Percentiles rank a stretch among this genome's conserved stretches.
Evolutionary conservation across 345 rosid genomes (phyloP).

Genomic region (Gossypium turneri): DNA sequence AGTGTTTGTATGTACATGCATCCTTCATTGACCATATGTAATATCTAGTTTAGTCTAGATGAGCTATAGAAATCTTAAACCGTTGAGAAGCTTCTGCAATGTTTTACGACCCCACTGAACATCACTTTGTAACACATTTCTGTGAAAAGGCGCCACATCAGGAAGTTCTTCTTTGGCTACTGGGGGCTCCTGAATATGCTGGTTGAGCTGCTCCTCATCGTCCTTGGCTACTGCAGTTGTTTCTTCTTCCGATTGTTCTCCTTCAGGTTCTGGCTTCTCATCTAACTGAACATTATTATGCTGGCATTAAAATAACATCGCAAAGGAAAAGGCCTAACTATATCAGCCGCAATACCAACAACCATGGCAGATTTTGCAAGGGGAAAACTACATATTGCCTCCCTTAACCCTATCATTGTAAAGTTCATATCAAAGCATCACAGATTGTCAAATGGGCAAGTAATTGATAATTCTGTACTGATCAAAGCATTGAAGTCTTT

Average conservation of each 20-base stretch:
- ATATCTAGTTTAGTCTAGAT: neutral
- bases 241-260: constrained; percentile 16
- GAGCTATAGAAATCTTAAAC: constrained; percentile 43
- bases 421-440: neutral
- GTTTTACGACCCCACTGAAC: constrained; percentile 65
- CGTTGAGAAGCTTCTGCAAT: constrained; percentile 48
- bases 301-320: constrained; percentile 1
- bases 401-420: neutral
- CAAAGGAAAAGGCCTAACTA: neutral
- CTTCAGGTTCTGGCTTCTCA: constrained; percentile 29
- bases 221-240: neutral
- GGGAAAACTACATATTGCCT: neutral
- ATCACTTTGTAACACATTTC: constrained; percentile 26
- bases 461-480: neutral
- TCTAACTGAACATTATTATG: constrained; percentile 33
- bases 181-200: constrained; percentile 16
- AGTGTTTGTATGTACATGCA: no score
- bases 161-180: constrained; percentile 20
- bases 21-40: neutral
- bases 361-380: neutral
- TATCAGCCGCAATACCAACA: neutral
- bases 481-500: neutral
- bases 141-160: constrained; percentile 12
- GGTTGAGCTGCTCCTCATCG: constrained; percentile 15
- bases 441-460: neutral